These are phyloP conservation scores for Phylloporus rhodoxanthus DNA, from an alignment of 768 basidiomycete species.

Conservation along the genomic window DNA sequence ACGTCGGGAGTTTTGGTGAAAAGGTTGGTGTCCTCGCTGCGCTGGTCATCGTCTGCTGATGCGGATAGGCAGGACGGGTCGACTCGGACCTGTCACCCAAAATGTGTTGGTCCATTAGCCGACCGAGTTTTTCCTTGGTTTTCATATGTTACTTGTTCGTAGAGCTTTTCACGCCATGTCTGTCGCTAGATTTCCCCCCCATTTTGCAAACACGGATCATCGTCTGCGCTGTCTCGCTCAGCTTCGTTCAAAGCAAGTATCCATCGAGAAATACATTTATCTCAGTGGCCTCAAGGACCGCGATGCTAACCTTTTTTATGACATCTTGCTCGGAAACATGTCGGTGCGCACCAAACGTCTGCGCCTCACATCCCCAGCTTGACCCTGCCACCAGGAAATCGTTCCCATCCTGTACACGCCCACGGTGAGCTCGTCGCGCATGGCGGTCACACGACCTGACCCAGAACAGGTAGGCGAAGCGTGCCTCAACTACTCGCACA, in stretches of 20 bases:
- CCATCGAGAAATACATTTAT: slow-evolving; percentile 68
- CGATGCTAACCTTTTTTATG: slow-evolving; percentile 62
- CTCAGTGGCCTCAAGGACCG: slow-evolving; percentile 58
- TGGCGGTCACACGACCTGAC: slow-evolving; percentile 7
- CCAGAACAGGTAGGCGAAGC: slow-evolving; percentile 57
- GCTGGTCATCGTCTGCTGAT: neutral
- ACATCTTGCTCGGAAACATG: slow-evolving; percentile 56
- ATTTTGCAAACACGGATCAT: slow-evolving; percentile 46
- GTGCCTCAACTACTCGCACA: slow-evolving; percentile 64
- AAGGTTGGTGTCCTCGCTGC: slow-evolving; percentile 7
- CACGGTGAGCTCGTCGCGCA: slow-evolving; percentile 38
- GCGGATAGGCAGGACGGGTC: neutral
- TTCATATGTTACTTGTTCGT: slow-evolving; percentile 6
- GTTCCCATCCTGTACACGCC: slow-evolving; percentile 73
- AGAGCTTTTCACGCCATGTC: slow-evolving; percentile 25
- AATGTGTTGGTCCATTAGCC: neutral
- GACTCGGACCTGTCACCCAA: neutral
- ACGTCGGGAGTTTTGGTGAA: slow-evolving; percentile 66
- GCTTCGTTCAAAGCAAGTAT: slow-evolving; percentile 48
- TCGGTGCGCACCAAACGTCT: slow-evolving; percentile 32
- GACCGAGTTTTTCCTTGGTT: neutral
- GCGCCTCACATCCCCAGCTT: neutral
- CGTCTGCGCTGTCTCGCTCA: slow-evolving; percentile 51
- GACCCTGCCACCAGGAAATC: slow-evolving; percentile 37
- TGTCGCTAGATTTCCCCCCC: slow-evolving; percentile 39